Conservation (phyloP, 2,329 filamentous ascomycete genomes). For the Alternaria ventricosa region DNA sequence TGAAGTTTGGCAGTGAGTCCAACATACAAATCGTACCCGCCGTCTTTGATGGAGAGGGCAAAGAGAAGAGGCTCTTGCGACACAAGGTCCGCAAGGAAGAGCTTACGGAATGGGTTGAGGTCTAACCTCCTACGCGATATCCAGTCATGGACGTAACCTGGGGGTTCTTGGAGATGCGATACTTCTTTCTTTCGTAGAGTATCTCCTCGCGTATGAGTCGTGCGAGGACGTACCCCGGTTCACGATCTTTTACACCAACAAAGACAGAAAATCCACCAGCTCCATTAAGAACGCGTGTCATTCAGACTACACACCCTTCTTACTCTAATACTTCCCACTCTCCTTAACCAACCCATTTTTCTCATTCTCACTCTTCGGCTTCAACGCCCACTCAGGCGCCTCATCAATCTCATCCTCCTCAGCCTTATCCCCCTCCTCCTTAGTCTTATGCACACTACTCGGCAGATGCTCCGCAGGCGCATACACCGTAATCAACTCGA, state of each 20-base stretch:
- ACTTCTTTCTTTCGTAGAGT: too few species aligned
- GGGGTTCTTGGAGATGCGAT: too few species aligned
- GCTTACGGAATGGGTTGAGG: not conserved
- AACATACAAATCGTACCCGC: not conserved
- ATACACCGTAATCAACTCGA: constrained; percentile 69
- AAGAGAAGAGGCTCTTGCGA: not conserved
- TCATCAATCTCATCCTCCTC: constrained; percentile 68
- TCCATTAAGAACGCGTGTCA: too few species aligned
- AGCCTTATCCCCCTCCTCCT: constrained; percentile 67
- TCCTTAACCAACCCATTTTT: constrained; percentile 61
- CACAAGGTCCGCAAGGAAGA: not conserved
- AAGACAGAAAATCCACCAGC: too few species aligned
- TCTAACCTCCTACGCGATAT: not conserved
- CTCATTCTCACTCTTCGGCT: constrained; percentile 65
- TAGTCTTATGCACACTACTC: constrained; percentile 66
- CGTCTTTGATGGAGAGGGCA: not conserved
- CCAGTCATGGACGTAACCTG: too few species aligned
- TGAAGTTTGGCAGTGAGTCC: not conserved
- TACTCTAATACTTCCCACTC: constrained; percentile 38
- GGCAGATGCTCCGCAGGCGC: constrained; percentile 67
- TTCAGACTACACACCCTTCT: not conserved
- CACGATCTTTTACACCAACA: not conserved
- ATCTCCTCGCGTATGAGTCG: too few species aligned
- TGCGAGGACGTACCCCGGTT: accelerated
- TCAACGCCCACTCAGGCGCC: constrained; percentile 65